These are phyloP conservation scores for Tylopilus subfusipes DNA, from an alignment of 768 basidiomycete species.

Conservation along the genomic window DNA sequence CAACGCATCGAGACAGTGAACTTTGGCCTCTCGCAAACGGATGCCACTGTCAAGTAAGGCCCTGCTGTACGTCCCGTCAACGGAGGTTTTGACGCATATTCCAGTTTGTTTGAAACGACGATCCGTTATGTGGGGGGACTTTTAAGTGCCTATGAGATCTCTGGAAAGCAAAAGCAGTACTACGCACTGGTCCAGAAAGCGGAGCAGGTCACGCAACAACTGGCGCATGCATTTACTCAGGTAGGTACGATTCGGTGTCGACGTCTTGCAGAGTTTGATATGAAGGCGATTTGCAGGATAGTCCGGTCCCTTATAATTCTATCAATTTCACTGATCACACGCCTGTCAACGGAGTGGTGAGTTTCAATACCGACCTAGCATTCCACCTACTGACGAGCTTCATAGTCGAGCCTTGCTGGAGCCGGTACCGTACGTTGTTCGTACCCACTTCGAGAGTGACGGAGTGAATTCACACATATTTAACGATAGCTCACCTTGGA, in stretches of 20 bases:
- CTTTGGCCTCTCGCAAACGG: conserved; percentile 44
- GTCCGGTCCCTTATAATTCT: conserved; percentile 35
- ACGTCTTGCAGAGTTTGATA: not conserved
- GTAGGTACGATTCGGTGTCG: conserved; percentile 33
- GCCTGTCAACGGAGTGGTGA: conserved; percentile 30
- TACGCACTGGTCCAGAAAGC: conserved; percentile 57
- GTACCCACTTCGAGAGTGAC: not conserved
- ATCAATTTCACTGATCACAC: conserved; percentile 38
- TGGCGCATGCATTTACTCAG: conserved; percentile 58
- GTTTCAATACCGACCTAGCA: conserved; percentile 6
- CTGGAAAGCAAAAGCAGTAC: conserved; percentile 39
- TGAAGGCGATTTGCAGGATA: conserved; percentile 21
- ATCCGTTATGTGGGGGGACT: conserved; percentile 71
- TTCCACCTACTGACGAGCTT: not conserved
- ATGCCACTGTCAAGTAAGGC: conserved; percentile 43
- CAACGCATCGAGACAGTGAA: conserved; percentile 50
- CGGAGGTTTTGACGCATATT: not conserved
- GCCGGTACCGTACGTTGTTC: conserved; percentile 41
- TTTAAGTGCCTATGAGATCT: conserved; percentile 67
- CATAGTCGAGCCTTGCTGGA: conserved; percentile 44
- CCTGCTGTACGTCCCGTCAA: not conserved
- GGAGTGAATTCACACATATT: not conserved
- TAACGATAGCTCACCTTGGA: conserved; percentile 51
- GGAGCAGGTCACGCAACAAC: conserved; percentile 57
- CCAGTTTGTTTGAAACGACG: conserved; percentile 63